Evolutionary conservation across 805 yeast genomes (phyloP), one percentile per base, ranked within the genome.

Genomic region (Teunomyces tritomae): DNA sequence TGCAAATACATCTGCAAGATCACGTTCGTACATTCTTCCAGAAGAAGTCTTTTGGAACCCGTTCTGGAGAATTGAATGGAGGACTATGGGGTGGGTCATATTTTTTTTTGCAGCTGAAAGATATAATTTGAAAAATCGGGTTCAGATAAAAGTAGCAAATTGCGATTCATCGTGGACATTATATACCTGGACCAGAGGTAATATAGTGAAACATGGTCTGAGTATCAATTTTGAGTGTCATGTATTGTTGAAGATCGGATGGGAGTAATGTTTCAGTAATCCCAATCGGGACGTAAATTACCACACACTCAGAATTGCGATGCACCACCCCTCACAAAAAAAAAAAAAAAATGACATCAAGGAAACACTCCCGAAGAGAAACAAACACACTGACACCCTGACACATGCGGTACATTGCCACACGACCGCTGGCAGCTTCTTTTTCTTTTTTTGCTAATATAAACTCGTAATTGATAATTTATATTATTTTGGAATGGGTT

Each of bases 1-100:
- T 0, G 88, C 74, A 59, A 67, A 89, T 0, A 87, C 77, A 29
- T 79, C 80, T 52, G 80, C 80, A 39, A 87, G 55, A 55, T 87
- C 90, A 39, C 76, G 74, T 42, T 71, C 76, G 56, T 72, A 78
- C 26, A 84, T 70, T 20, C 72, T 65, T 0, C 86, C 87, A 26
- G 63, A 65, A 0, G 84, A 78, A 0, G 85, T 77, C 49, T 78
- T 71, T 50, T 68, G 69, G 52, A 82, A 73, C 46, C 67, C 70
- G 40, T 71, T 71, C 1, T 76, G 69, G 3, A 73, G 67, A 2
- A 71, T 62, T 51, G 77, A 78, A 52, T 73, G 80, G 10, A 50
- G 33, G 7, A 39, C 32, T 39, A 27, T 48, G 6, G 44, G 6
- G 6, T 39, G 17, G 10, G 40, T 9, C 40, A 37, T 37, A 7